Base-by-base conservation (phyloP, 1,139 yeast species). In the Candida dubliniensis region DNA sequence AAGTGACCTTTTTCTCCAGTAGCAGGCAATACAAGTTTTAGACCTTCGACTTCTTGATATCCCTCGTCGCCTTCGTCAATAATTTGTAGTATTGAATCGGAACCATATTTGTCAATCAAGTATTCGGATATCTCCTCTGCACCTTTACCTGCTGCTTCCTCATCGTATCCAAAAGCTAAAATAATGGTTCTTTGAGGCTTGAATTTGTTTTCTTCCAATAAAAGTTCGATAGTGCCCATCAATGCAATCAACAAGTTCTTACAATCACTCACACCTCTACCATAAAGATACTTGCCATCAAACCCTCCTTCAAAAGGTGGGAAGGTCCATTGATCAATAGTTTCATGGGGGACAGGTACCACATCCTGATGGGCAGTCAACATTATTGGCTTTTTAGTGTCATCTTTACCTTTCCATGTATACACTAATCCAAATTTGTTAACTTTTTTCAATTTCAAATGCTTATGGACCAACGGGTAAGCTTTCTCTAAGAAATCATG, bases 11-110 rank as follows among this genome's bases (percentile, higher is more conserved):
- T 76, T 52, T 76, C 81, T 6, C 72, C 76, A 5, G 77, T 71
- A 3, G 75, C 76, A 1, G 88, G 84, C 32, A 76, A 57, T 4
- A 85, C 84, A 50, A 80, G 65, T 54, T 69, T 71, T 41, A 67
- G 55, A 6, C 80, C 81, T 46, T 71, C 74, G 9, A 66, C 54
- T 8, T 64, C 71, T 2, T 61, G 49, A 38, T 56, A 57, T 0
- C 72, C 69, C 5, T 51, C 51, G 33, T 63, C 64, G 23, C 81
- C 81, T 58, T 76, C 81, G 53, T 76, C 81, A 41, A 74, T 61
- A 31, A 76, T 59, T 34, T 70, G 71, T 43, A 64, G 63, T 15
- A 76, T 47, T 0, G 78, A 71, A 38, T 76, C 64, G 4, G 55
- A 52, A 1, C 81, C 81, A 47, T 66, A 73, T 26, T 58, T 50